phyloP scores from a whole-genome alignment of 805 yeast genomes.

The Candida germanica region DNA sequence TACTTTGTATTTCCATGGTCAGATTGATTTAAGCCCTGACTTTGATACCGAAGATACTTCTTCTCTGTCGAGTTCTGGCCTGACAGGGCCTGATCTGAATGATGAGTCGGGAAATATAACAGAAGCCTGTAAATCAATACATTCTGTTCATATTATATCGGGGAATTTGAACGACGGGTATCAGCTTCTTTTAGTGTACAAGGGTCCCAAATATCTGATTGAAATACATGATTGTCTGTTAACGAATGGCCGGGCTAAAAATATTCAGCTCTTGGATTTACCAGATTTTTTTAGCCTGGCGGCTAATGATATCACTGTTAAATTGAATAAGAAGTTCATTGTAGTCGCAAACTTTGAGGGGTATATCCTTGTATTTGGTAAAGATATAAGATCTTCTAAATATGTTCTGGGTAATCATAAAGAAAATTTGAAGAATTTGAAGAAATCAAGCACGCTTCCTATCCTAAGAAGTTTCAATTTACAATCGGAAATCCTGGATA shows the following conservation, averaged over 20 bases:
- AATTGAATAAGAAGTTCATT: slow-evolving; percentile 19
- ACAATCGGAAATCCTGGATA: slow-evolving; percentile 14
- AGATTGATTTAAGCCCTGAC: slow-evolving; percentile 3
- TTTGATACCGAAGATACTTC: background rate
- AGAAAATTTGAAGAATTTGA: slow-evolving; percentile 15
- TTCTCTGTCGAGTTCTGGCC: background rate
- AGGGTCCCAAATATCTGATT: background rate
- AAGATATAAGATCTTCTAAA: slow-evolving; percentile 1
- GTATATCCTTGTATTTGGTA: slow-evolving; percentile 16
- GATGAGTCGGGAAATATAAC: background rate
- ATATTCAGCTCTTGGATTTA: slow-evolving; percentile 5
- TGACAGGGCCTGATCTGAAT: background rate
- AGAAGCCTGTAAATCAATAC: slow-evolving; percentile 3
- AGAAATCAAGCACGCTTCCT: slow-evolving; percentile 22
- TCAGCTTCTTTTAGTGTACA: slow-evolving; percentile 7
- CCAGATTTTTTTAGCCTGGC: slow-evolving; percentile 9
- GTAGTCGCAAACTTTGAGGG: slow-evolving; percentile 23
- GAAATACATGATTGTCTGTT: background rate
- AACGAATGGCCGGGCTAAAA: background rate
- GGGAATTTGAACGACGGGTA: slow-evolving; percentile 11
- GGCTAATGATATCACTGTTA: slow-evolving; percentile 12
- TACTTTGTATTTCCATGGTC: slow-evolving; percentile 21
- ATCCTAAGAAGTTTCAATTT: slow-evolving; percentile 13
- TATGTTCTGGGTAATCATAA: slow-evolving; percentile 16
- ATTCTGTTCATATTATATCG: slow-evolving; percentile 7